Percentiles rank a stretch among this genome's conserved stretches.
Conservation (phyloP, 805 yeast genomes). For the Wickerhamiella sorbophila region DNA sequence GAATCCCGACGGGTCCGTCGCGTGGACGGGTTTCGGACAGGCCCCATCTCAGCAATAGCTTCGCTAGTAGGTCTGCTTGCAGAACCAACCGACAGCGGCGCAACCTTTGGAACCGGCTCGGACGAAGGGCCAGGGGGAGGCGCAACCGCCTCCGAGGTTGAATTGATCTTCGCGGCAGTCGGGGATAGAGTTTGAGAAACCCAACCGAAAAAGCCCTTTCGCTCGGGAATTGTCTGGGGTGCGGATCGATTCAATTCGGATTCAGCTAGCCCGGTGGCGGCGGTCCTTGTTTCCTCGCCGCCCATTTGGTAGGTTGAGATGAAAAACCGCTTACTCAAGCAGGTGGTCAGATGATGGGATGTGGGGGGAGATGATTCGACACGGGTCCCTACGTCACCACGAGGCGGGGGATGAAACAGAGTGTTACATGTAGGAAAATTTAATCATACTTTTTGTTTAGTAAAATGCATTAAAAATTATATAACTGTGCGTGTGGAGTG, state of each 20-base stretch:
- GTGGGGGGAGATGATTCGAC: background rate
- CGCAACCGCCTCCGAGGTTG: background rate
- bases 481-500: no score
- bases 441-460: no score
- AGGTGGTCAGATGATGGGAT: background rate
- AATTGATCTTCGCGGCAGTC: constrained; percentile 1
- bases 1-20: constrained; percentile 17
- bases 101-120: background rate
- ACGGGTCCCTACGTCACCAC: no score
- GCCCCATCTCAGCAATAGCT: background rate
- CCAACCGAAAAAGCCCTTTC: constrained; percentile 7
- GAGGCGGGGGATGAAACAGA: no score
- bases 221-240: constrained; percentile 1
- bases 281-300: background rate
- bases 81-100: background rate
- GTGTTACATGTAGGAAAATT: no score
- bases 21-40: background rate
- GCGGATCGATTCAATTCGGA: background rate
- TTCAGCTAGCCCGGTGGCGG: background rate
- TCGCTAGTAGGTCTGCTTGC: background rate
- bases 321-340: background rate
- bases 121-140: constrained; percentile 1
- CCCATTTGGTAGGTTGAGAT: background rate
- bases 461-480: no score
- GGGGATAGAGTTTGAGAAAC: constrained; percentile 2